Evolutionary conservation across 371 early-diverging fungal species (phyloP).

Genomic region (Saksenaea vasiformis): DNA sequence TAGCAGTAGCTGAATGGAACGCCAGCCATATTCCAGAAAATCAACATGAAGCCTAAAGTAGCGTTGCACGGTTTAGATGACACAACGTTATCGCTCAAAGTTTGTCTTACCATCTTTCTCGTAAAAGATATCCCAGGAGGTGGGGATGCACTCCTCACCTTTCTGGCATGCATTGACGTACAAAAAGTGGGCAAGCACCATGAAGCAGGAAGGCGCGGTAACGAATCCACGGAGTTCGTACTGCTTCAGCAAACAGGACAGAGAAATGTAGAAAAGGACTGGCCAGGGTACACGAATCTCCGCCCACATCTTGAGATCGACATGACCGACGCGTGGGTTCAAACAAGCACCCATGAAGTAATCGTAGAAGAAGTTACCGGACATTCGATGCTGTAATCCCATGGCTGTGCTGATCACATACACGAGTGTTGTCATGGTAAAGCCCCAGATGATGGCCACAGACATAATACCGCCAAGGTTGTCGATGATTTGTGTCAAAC

Average conservation of each 20-base stretch:
- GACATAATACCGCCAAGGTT: slow-evolving; percentile 67
- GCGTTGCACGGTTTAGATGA: background rate
- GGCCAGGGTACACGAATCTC: slow-evolving; percentile 82
- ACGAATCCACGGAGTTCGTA: slow-evolving; percentile 63
- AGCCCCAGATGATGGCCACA: slow-evolving; percentile 57
- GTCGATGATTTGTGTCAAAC: slow-evolving; percentile 57
- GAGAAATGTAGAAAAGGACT: slow-evolving; percentile 68
- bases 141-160: slow-evolving; percentile 78
- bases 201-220: slow-evolving; percentile 68
- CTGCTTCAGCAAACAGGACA: slow-evolving; percentile 72
- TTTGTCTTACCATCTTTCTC: slow-evolving; percentile 55
- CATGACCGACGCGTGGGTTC: slow-evolving; percentile 75
- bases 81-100: background rate
- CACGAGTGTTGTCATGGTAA: slow-evolving; percentile 47
- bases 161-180: slow-evolving; percentile 76
- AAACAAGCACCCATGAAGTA: slow-evolving; percentile 73
- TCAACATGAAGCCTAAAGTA: slow-evolving; percentile 57
- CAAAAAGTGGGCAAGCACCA: slow-evolving; percentile 75
- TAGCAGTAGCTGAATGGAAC: slow-evolving; percentile 67
- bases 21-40: slow-evolving; percentile 65
- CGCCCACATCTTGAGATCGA: slow-evolving; percentile 88
- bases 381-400: slow-evolving; percentile 59
- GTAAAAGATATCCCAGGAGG: slow-evolving; percentile 71
- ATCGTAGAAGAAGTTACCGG: slow-evolving; percentile 80
- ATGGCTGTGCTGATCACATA: slow-evolving; percentile 35